Percentiles rank a stretch among this genome's conserved stretches.
phyloP scores from a whole-genome alignment of 768 basidiomycete species.

The Tubosaeta brunneosetosa region DNA sequence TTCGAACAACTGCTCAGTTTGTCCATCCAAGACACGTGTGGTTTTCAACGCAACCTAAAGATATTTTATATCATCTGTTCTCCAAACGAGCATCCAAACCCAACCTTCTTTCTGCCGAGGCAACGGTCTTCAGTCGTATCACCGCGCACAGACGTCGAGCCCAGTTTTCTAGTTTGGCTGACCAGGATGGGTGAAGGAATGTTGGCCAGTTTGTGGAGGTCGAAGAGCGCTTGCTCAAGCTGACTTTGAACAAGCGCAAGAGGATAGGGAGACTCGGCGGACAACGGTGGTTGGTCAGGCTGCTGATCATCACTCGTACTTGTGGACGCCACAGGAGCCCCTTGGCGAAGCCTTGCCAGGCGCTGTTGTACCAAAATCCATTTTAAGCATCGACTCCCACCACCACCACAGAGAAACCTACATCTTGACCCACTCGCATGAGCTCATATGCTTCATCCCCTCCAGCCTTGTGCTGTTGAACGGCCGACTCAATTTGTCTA shows the following conservation, averaged over 20 bases:
- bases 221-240: constrained; percentile 43
- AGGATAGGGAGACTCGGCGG: constrained; percentile 22
- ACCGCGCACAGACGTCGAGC: constrained; percentile 39
- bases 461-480: constrained; percentile 38
- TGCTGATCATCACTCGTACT: constrained; percentile 16
- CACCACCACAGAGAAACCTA: constrained; percentile 13
- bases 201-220: constrained; percentile 47
- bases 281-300: constrained; percentile 19
- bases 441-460: constrained; percentile 40
- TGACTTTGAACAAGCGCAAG: constrained; percentile 28
- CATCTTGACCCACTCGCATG: constrained; percentile 53
- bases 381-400: neutral
- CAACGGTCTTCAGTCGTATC: constrained; percentile 45
- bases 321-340: neutral
- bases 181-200: constrained; percentile 51
- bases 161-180: constrained; percentile 42
- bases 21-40: constrained; percentile 42
- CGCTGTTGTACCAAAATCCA: constrained; percentile 13
- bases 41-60: constrained; percentile 55
- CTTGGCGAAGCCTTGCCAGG: constrained; percentile 14
- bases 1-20: constrained; percentile 25
- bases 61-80: neutral
- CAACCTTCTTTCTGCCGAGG: constrained; percentile 48
- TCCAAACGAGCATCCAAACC: neutral
- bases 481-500: constrained; percentile 35